Percentiles rank a stretch among this genome's conserved stretches.
These are phyloP conservation scores for Poa annua DNA, from an alignment of 176 grass and related monocot species.

Conservation along the genomic window DNA sequence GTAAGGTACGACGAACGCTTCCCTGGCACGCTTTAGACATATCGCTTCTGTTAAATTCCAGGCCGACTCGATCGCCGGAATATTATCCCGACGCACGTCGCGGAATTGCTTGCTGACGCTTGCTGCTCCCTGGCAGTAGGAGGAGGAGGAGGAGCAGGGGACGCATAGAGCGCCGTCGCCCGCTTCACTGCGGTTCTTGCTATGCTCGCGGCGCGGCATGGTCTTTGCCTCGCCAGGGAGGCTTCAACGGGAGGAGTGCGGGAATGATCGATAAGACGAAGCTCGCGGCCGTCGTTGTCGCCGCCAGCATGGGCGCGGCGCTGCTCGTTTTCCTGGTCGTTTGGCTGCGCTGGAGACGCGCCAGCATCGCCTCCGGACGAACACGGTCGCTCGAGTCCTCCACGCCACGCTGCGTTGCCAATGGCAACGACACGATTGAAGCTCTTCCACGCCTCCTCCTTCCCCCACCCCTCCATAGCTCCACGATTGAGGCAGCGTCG, in stretches of 20 bases:
- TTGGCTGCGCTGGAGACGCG: constrained; percentile 55
- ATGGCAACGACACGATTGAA: too few relatives aligned
- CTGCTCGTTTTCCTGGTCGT: constrained; percentile 50
- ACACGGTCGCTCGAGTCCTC: constrained; percentile 44
- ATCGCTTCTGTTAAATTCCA: background rate
- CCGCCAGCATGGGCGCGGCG: constrained; percentile 47
- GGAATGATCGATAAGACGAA: constrained; percentile 48
- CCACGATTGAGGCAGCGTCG: too few relatives aligned
- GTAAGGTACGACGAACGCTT: constrained; percentile 36
- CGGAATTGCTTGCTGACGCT: constrained; percentile 15
- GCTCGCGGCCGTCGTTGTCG: constrained; percentile 53
- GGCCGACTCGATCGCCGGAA: background rate
- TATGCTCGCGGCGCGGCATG: constrained; percentile 33
- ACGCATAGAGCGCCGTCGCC: background rate
- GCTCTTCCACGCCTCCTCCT: too few relatives aligned
- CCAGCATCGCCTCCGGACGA: constrained; percentile 24
- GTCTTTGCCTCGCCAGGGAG: constrained; percentile 37
- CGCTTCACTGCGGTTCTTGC: background rate
- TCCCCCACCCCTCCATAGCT: too few relatives aligned
- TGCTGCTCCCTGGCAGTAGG: constrained; percentile 19
- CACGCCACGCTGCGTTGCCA: constrained; percentile 48
- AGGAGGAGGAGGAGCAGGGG: constrained; percentile 12
- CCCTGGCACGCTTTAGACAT: constrained; percentile 2
- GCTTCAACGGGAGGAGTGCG: background rate
- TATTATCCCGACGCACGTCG: background rate